These are phyloP conservation scores for Coriaria nepalensis DNA, from an alignment of 306 rosid genomes.

Conservation along the genomic window DNA sequence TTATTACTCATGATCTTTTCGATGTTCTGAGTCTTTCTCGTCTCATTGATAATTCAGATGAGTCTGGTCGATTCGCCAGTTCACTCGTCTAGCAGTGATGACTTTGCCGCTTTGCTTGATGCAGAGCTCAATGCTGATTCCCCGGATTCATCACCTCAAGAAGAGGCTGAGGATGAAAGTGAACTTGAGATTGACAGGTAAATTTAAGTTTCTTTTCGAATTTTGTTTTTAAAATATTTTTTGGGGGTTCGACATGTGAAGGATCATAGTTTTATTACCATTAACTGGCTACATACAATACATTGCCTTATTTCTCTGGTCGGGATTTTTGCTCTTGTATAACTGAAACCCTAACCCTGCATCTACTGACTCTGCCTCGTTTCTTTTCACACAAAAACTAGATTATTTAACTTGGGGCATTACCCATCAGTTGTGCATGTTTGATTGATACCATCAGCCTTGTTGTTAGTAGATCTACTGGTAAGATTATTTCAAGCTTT, in stretches of 20 bases:
- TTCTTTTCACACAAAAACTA: too few species aligned
- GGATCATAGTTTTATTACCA: too few species aligned
- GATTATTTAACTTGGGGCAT: too few species aligned
- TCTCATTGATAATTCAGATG: slow-evolving; percentile 34
- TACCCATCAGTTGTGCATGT: not conserved
- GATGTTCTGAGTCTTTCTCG: slow-evolving; percentile 3
- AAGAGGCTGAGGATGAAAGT: slow-evolving; percentile 18
- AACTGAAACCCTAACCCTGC: too few species aligned
- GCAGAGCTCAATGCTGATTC: slow-evolving; percentile 35
- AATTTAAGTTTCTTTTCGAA: slow-evolving; percentile 8
- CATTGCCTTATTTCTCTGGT: too few species aligned
- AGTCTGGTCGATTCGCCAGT: slow-evolving; percentile 61
- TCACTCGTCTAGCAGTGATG: slow-evolving; percentile 65
- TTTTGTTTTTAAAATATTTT: not conserved
- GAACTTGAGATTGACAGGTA: slow-evolving; percentile 32
- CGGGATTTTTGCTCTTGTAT: too few species aligned
- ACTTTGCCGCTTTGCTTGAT: slow-evolving; percentile 44
- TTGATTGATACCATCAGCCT: not conserved
- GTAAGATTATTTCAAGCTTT: slow-evolving; percentile 6
- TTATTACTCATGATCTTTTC: too few species aligned
- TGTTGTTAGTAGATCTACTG: not conserved
- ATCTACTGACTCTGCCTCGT: too few species aligned
- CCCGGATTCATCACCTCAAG: slow-evolving; percentile 17
- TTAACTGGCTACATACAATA: too few species aligned
- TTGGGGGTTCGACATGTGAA: not conserved